Percentiles rank a stretch among this genome's conserved stretches.
Conservation (phyloP, 805 yeast species). For the Candida ortonii region DNA sequence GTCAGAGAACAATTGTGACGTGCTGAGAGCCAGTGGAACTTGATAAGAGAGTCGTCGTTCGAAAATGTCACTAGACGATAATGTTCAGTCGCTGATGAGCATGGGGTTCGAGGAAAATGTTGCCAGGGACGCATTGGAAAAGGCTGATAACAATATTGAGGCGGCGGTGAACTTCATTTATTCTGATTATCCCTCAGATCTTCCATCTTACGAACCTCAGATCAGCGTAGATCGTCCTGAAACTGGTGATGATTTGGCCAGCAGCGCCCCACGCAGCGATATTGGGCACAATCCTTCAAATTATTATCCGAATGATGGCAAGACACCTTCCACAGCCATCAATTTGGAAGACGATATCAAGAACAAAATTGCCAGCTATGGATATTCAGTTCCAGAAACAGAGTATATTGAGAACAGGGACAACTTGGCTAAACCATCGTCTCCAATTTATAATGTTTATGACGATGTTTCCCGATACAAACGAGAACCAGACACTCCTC, state of each 20-base stretch:
- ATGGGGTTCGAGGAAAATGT: slow-evolving; percentile 29
- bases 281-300: neutral
- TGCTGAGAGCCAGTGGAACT: no score
- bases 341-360: slow-evolving; percentile 26
- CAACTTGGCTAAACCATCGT: slow-evolving; percentile 1
- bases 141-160: slow-evolving; percentile 32
- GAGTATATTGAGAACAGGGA: slow-evolving; percentile 10
- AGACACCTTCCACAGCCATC: slow-evolving; percentile 15
- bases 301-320: slow-evolving; percentile 12
- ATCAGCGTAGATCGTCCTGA: slow-evolving; percentile 6
- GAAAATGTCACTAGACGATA: slow-evolving; percentile 23
- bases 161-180: slow-evolving; percentile 38
- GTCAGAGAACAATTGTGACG: no score
- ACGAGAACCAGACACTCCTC: slow-evolving; percentile 25
- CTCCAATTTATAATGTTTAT: slow-evolving; percentile 27
- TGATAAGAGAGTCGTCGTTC: no score
- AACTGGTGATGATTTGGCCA: neutral
- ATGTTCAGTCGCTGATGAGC: slow-evolving; percentile 20
- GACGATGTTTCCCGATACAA: slow-evolving; percentile 31
- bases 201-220: slow-evolving; percentile 16
- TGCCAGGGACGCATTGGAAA: slow-evolving; percentile 36
- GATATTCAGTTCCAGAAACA: slow-evolving; percentile 11
- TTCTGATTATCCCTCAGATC: slow-evolving; percentile 14
- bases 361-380: slow-evolving; percentile 21
- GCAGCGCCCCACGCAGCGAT: neutral